A percentile compares a stretch with the other conserved stretches of the same genome.
Evolutionary conservation across 768 basidiomycete genomes (phyloP).

Genomic region (Phaeolepiota aurea): DNA sequence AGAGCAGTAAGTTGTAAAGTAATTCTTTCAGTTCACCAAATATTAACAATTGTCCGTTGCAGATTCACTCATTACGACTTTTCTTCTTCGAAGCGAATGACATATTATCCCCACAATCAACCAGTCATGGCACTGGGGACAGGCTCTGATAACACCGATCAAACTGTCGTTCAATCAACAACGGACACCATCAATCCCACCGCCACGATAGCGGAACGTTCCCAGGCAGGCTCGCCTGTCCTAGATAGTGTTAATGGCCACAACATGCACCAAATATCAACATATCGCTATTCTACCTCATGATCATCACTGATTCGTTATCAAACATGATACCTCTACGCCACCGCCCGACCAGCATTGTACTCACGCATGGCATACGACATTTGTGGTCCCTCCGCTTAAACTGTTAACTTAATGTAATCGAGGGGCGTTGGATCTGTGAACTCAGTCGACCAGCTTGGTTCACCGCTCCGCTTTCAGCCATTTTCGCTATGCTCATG

Average conservation of each 20-base stretch:
- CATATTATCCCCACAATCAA: conserved; percentile 86
- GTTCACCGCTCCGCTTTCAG: too few relatives aligned
- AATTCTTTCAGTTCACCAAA: neutral
- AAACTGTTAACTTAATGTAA: neutral
- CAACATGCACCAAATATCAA: neutral
- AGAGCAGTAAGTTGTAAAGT: conserved; percentile 59
- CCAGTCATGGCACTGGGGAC: conserved; percentile 36
- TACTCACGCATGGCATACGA: neutral
- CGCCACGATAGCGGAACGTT: conserved; percentile 39
- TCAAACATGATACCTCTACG: neutral
- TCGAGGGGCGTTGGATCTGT: neutral
- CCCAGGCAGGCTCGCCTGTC: conserved; percentile 36
- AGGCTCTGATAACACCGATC: conserved; percentile 31
- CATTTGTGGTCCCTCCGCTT: neutral
- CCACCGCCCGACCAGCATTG: neutral
- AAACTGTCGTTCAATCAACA: conserved; percentile 31
- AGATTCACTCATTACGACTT: conserved; percentile 93
- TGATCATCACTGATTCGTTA: neutral
- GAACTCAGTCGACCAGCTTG: too few relatives aligned
- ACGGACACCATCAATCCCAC: conserved; percentile 35
- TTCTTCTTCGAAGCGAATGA: conserved; percentile 56
- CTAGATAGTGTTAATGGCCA: conserved; percentile 23
- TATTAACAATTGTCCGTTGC: conserved; percentile 1
- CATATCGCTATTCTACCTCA: neutral
- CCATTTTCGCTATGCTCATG: too few relatives aligned